Conservation (phyloP, 371 early-diverging fungal genomes). For the Zychaea mexicana region DNA sequence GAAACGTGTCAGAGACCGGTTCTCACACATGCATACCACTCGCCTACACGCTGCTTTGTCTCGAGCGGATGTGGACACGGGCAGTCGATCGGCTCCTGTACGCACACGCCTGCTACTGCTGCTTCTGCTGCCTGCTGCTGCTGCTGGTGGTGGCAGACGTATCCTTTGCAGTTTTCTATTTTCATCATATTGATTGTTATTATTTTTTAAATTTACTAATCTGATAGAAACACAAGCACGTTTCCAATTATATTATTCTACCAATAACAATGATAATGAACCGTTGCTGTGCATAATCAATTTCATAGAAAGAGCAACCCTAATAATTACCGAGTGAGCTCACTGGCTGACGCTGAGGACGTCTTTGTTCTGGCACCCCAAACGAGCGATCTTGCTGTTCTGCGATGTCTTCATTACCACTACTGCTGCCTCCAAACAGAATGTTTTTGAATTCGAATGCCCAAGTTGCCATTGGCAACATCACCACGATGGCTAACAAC, state of each 20-base stretch:
- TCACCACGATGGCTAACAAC: neutral
- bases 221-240: no score
- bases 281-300: no score
- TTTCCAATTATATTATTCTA: neutral
- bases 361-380: neutral
- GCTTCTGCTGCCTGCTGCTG: neutral
- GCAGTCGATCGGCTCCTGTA: neutral
- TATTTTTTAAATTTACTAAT: no score
- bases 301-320: no score
- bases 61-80: slow-evolving; percentile 1
- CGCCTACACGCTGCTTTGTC: neutral
- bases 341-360: neutral
- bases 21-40: neutral
- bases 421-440: slow-evolving; percentile 9
- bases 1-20: neutral
- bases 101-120: neutral
- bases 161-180: neutral
- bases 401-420: neutral
- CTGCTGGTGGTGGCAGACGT: neutral
- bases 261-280: no score
- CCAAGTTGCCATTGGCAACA: neutral
- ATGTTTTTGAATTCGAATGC: slow-evolving; percentile 21
- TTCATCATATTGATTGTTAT: neutral
- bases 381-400: neutral
- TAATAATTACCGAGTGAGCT: no score